These are phyloP conservation scores for Pyrus bretschneideri DNA, from an alignment of 306 rosid genomes.

Conservation along the genomic window DNA sequence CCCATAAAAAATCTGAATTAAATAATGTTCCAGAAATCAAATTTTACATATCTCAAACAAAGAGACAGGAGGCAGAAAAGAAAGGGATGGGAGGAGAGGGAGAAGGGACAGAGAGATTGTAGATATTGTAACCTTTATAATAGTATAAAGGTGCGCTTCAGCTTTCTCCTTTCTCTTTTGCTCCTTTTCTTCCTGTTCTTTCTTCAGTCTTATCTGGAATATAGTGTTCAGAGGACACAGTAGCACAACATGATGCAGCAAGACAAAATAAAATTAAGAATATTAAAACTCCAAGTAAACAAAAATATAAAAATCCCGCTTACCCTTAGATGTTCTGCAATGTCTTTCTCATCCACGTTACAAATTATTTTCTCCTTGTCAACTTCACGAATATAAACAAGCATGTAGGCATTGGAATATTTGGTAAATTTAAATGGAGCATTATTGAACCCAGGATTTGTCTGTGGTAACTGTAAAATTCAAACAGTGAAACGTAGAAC, in stretches of 20 bases:
- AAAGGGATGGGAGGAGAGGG: not conserved
- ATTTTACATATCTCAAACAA: not conserved
- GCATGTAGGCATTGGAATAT: conserved; percentile 93
- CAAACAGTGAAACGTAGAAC: conserved; percentile 9
- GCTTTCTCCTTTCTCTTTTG: conserved; percentile 76
- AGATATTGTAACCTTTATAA: conserved; percentile 54
- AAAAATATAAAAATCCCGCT: conserved; percentile 14
- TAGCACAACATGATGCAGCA: not conserved
- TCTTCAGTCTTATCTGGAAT: conserved; percentile 69
- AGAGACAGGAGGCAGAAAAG: not conserved
- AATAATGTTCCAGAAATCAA: conserved; percentile 10
- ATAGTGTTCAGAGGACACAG: not conserved
- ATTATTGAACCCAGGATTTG: conserved; percentile 83
- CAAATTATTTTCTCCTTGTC: conserved; percentile 88
- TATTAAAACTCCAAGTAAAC: not conserved
- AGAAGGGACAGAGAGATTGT: not conserved
- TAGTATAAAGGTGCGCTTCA: conserved; percentile 83
- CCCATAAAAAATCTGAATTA: not conserved
- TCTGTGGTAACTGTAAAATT: conserved; percentile 60
- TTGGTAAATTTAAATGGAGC: conserved; percentile 85
- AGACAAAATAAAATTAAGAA: not conserved
- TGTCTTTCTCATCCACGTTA: conserved; percentile 81
- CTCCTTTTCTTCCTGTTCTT: conserved; percentile 88
- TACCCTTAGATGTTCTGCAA: conserved; percentile 85
- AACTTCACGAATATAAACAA: conserved; percentile 83